These are phyloP conservation scores for Clarireedia homoeocarpa DNA, from an alignment of 2,329 filamentous ascomycete genomes.

Conservation along the genomic window DNA sequence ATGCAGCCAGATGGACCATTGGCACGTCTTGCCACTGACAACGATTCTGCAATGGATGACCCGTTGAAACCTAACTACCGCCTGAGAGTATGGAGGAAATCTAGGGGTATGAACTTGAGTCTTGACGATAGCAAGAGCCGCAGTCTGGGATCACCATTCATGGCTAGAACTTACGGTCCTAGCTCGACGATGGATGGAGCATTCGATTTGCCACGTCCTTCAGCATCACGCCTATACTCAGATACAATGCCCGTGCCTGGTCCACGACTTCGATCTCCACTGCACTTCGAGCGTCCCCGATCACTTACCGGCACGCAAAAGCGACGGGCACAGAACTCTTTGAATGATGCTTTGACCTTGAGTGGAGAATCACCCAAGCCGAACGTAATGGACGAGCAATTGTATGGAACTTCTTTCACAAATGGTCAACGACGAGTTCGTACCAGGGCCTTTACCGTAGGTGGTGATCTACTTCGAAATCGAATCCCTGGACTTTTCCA, in stretches of 20 bases:
- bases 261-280: conserved; percentile 24
- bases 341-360: conserved; percentile 24
- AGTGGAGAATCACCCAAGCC: conserved; percentile 22
- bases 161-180: conserved; percentile 52
- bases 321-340: conserved; percentile 24
- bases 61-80: neutral
- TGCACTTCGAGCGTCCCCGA: conserved; percentile 21
- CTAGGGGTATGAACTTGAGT: neutral
- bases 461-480: conserved; percentile 23
- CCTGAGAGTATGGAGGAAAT: neutral
- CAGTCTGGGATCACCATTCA: conserved; percentile 33
- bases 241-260: conserved; percentile 5
- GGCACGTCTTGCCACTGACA: conserved; percentile 45
- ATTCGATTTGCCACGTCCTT: conserved; percentile 13
- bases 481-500: conserved; percentile 19
- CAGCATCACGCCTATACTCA: conserved; percentile 12
- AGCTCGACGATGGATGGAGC: conserved; percentile 36
- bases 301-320: conserved; percentile 25
- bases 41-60: neutral
- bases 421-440: conserved; percentile 23
- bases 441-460: conserved; percentile 28
- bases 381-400: conserved; percentile 26
- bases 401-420: conserved; percentile 22
- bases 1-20: conserved; percentile 58
- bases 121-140: conserved; percentile 9